These are phyloP conservation scores for Fusarium solani-melongenae DNA, from an alignment of 2,329 filamentous ascomycete genomes.

Conservation along the genomic window DNA sequence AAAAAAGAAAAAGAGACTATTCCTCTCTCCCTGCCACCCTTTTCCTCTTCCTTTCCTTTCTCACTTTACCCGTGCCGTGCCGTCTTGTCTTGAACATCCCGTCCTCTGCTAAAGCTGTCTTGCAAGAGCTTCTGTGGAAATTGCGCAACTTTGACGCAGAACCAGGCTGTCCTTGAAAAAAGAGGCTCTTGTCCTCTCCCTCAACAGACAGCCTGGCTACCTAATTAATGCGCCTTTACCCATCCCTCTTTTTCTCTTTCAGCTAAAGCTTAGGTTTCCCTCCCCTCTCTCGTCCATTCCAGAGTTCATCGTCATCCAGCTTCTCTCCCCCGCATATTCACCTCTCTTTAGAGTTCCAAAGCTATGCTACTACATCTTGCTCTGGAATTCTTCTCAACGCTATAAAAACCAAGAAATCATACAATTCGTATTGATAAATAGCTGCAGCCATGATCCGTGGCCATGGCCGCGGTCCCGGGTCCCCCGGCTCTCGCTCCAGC, in stretches of 20 bases:
- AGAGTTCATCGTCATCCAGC: neutral
- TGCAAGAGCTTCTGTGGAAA: neutral
- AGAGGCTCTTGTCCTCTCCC: neutral
- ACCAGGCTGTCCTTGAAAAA: neutral
- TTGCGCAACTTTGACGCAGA: neutral
- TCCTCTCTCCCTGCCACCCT: neutral
- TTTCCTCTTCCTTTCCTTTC: neutral
- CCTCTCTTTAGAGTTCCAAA: neutral
- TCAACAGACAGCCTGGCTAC: neutral
- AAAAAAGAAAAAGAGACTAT: neutral
- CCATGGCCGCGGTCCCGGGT: slow-evolving; percentile 23
- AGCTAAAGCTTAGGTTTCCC: neutral
- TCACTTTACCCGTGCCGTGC: neutral
- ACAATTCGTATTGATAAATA: neutral
- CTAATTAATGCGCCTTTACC: neutral
- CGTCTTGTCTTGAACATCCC: neutral
- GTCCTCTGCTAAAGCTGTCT: neutral
- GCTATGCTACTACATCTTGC: neutral
- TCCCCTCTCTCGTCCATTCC: neutral
- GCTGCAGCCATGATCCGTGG: slow-evolving; percentile 30
- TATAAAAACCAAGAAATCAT: neutral
- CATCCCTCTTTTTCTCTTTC: neutral
- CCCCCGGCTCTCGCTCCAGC: slow-evolving; percentile 39
- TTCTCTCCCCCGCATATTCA: neutral
- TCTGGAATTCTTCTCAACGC: neutral